phyloP scores from a whole-genome alignment of 257 asterid species.

The Capsicum baccatum region DNA sequence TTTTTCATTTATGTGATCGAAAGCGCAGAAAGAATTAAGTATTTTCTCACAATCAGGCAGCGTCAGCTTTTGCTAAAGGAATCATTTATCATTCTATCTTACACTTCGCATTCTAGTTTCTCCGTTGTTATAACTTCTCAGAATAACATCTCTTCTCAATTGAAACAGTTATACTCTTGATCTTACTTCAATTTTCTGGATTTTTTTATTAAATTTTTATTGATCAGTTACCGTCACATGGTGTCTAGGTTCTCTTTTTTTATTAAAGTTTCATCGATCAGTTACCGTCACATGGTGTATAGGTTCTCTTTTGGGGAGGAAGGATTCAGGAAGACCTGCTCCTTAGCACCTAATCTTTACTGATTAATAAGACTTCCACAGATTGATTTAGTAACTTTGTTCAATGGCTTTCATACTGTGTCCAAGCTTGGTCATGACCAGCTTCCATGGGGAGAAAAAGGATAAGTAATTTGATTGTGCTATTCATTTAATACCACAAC shows the following conservation, averaged over 20 bases:
- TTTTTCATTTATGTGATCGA: slow-evolving; percentile 16
- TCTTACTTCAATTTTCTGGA: slow-evolving; percentile 24
- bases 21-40: neutral
- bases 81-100: neutral
- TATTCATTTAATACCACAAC: neutral
- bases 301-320: neutral
- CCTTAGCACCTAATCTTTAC: neutral
- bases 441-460: neutral
- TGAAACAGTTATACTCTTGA: slow-evolving; percentile 8
- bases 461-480: neutral
- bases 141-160: slow-evolving; percentile 17
- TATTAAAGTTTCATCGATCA: too few relatives aligned
- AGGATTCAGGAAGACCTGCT: neutral
- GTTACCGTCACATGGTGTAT: neutral
- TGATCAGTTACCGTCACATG: neutral
- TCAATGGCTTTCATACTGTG: neutral
- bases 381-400: slow-evolving; percentile 6
- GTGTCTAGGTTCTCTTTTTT: neutral
- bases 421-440: neutral
- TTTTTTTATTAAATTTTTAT: neutral
- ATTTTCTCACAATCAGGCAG: slow-evolving; percentile 15
- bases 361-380: neutral
- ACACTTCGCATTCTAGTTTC: slow-evolving; percentile 13
- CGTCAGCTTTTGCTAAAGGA: neutral
- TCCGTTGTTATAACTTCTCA: slow-evolving; percentile 7